Evolutionary conservation across 1,139 yeast genomes (phyloP).

Genomic region (Blastobotrys malaysiensis): DNA sequence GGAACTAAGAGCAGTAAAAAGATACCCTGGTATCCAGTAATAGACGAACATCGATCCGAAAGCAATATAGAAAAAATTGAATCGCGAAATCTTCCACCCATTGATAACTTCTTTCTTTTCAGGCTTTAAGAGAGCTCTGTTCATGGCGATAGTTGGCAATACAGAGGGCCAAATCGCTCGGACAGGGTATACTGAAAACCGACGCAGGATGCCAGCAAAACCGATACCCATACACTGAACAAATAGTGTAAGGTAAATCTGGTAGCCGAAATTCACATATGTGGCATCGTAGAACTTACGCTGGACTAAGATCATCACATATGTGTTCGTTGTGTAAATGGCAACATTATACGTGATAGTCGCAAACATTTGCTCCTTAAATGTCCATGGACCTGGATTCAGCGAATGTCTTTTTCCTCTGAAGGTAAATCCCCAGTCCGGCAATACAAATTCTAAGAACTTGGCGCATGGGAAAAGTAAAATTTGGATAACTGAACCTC

Average conservation of each 20-base stretch:
- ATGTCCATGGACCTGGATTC: conserved; percentile 61
- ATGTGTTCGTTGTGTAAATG: conserved; percentile 24
- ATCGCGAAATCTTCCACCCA: conserved; percentile 46
- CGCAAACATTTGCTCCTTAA: conserved; percentile 64
- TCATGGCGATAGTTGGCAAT: conserved; percentile 37
- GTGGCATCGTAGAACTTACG: conserved; percentile 27
- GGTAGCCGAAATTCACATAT: conserved; percentile 37
- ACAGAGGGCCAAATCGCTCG: conserved; percentile 45
- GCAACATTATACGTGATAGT: conserved; percentile 39
- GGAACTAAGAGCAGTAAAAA: conserved; percentile 42
- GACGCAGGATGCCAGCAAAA: conserved; percentile 45
- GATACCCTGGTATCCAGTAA: conserved; percentile 49
- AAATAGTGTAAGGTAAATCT: conserved; percentile 46
- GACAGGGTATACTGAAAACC: conserved; percentile 49
- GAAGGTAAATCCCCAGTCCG: conserved; percentile 43
- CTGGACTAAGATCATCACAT: conserved; percentile 30
- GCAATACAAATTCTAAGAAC: conserved; percentile 36
- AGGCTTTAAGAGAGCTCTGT: conserved; percentile 37
- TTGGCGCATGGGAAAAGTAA: conserved; percentile 54
- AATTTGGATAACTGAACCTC: conserved; percentile 49
- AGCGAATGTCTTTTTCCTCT: conserved; percentile 38
- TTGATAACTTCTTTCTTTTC: conserved; percentile 20
- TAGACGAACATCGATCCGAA: conserved; percentile 40
- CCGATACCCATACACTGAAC: conserved; percentile 57
- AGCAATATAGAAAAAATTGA: conserved; percentile 38